phyloP scores from a whole-genome alignment of 1,284 basidiomycete species.

The Puccinia polysora region DNA sequence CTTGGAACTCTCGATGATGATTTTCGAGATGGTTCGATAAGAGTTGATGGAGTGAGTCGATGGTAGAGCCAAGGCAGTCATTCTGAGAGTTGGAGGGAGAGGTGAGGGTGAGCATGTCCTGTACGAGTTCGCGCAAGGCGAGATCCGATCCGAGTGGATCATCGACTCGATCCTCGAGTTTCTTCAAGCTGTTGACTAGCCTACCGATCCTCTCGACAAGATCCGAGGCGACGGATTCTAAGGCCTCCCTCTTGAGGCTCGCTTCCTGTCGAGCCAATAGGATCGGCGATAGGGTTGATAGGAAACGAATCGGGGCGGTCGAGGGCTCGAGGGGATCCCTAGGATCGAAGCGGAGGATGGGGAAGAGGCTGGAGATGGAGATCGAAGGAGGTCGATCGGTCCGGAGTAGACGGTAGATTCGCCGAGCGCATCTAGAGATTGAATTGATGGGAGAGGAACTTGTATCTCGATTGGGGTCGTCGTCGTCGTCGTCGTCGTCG shows the following conservation, averaged over 20 bases:
- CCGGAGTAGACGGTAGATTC: constrained; percentile 1
- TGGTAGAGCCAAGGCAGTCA: background rate
- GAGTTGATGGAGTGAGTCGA: constrained; percentile 22
- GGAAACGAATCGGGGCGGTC: background rate
- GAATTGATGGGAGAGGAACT: no score
- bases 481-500: background rate
- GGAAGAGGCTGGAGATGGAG: constrained; percentile 12
- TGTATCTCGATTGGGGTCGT: background rate
- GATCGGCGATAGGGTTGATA: constrained; percentile 26
- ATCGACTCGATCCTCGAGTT: constrained; percentile 3
- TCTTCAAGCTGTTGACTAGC: constrained; percentile 7
- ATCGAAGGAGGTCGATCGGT: background rate
- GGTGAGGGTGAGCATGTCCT: constrained; percentile 3
- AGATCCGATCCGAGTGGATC: background rate
- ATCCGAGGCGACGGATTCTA: constrained; percentile 1
- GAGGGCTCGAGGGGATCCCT: background rate
- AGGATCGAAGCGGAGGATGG: background rate
- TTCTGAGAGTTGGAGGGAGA: background rate
- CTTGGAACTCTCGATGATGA: background rate
- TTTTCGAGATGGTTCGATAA: constrained; percentile 2
- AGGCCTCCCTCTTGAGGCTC: constrained; percentile 15
- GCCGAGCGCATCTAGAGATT: background rate
- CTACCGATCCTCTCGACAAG: constrained; percentile 28
- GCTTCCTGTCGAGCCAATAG: constrained; percentile 28
- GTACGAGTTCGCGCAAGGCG: constrained; percentile 10